These are phyloP conservation scores for Nakazawaea laoshanensis DNA, from an alignment of 805 yeast genomes.

Conservation along the genomic window DNA sequence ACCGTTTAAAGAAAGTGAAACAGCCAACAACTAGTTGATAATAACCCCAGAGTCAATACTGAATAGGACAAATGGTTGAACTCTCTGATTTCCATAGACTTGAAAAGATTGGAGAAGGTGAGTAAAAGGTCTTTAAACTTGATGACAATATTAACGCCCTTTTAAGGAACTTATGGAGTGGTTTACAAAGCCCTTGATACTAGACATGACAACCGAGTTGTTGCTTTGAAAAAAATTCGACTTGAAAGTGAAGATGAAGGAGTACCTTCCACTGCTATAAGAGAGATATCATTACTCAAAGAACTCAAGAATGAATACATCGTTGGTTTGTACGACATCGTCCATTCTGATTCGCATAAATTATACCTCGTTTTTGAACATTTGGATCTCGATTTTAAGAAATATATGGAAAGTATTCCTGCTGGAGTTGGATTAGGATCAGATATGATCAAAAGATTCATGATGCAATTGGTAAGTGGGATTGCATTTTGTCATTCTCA, in stretches of 20 bases:
- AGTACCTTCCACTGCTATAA: constrained; percentile 95
- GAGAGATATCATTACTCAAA: constrained; percentile 90
- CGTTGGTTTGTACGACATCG: constrained; percentile 85
- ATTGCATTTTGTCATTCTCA: constrained; percentile 91
- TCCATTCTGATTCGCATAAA: constrained; percentile 90
- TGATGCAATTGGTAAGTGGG: constrained; percentile 88
- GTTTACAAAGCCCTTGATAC: constrained; percentile 93
- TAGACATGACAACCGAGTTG: constrained; percentile 85
- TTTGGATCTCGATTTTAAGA: constrained; percentile 88
- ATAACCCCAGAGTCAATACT: no score
- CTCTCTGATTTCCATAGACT: constrained; percentile 86
- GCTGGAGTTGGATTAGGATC: constrained; percentile 85
- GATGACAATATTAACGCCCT: neutral
- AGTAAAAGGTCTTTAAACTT: constrained; percentile 14
- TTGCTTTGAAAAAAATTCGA: constrained; percentile 91
- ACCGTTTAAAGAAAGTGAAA: no score
- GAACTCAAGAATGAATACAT: constrained; percentile 92
- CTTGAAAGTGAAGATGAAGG: constrained; percentile 97
- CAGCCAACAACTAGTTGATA: no score
- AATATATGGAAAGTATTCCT: constrained; percentile 93
- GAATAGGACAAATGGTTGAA: constrained; percentile 84
- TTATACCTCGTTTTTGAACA: constrained; percentile 89
- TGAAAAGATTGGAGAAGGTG: constrained; percentile 95
- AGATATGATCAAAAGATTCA: constrained; percentile 84
- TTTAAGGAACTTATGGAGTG: constrained; percentile 84